Base-by-base conservation (phyloP, 2,329 filamentous ascomycete species). In the Pseudogymnoascus verrucosus region DNA sequence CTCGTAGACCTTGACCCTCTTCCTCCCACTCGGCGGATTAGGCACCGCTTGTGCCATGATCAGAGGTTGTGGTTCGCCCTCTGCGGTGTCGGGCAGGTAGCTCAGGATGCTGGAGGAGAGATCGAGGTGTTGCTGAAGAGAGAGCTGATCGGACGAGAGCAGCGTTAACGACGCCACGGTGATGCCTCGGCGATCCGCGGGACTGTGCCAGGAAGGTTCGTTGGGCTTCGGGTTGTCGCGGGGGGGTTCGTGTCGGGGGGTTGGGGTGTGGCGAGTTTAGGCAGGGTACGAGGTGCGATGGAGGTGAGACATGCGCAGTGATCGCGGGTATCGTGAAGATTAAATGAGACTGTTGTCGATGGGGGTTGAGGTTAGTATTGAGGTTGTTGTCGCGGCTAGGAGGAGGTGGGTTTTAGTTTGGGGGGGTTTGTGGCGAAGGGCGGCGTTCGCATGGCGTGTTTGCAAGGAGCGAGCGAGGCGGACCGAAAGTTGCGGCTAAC, bases 1-100 rank as follows among this genome's bases (percentile, higher is more conserved):
- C 81, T 98, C 95, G 78, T 99, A 99, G 75, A 99, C 95, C 82
- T 99, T 99, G 78, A 98, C 95, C 82, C 95, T 84, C 76, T 84
- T 86, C 78, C 82, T 85, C 73, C 87, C 84, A 76, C 82, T 82
- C 64, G 69, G 69, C 79, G 82, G 83, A 84, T 86, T 84, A 84
- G 84, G 84, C 84, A 87, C 84, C 71, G 80, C 78, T 80, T 87
- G 85, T 84, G 85, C 85, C 85, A 88, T 88, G 81, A 85, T 87
- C 84, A 81, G 80, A 76, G 82, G 81, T 78, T 85, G 82, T 77
- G 78, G 75, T 74, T 82, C 82, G 77, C 77, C 79, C 76, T 84
- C 82, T 68, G 75, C 67, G 70, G 76, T 76, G 74, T 80, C 77
- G 71, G 76, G 77, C 67, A 76, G 77, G 73, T 80, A 83, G 67